phyloP scores from a whole-genome alignment of 2,329 filamentous ascomycete genomes.

The Fusarium succisae region DNA sequence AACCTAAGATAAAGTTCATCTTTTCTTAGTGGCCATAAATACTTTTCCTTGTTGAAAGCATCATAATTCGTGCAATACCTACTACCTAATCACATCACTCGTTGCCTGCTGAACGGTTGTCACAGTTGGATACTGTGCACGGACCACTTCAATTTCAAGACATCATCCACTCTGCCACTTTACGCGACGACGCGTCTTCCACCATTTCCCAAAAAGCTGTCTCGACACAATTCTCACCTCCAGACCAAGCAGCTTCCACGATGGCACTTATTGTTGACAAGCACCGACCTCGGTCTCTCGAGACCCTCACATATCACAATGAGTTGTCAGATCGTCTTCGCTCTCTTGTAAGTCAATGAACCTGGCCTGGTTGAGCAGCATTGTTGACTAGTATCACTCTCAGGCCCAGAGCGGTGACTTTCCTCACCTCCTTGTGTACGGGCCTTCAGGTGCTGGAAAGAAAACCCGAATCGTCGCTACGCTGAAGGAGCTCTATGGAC shows the following conservation, averaged over 20 bases:
- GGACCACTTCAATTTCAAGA: slow-evolving; percentile 27
- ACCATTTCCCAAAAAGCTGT: slow-evolving; percentile 36
- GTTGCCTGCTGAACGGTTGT: slow-evolving; percentile 30
- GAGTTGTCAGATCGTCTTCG: slow-evolving; percentile 88
- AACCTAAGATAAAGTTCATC: neutral
- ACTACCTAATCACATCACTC: neutral
- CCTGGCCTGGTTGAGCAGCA: neutral
- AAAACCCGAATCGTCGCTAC: slow-evolving; percentile 97
- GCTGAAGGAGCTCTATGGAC: slow-evolving; percentile 91
- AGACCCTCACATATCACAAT: slow-evolving; percentile 84
- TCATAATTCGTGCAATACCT: neutral
- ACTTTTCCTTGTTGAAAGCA: neutral
- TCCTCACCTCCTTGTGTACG: slow-evolving; percentile 96
- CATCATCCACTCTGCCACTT: slow-evolving; percentile 52
- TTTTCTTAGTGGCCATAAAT: neutral
- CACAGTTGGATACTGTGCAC: slow-evolving; percentile 19
- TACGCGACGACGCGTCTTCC: slow-evolving; percentile 52
- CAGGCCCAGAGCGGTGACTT: slow-evolving; percentile 98
- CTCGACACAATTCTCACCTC: slow-evolving; percentile 22
- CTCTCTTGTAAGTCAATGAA: slow-evolving; percentile 79
- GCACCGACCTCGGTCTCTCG: slow-evolving; percentile 77
- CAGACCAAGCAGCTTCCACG: slow-evolving; percentile 32
- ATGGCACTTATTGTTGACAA: slow-evolving; percentile 80
- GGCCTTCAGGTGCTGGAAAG: slow-evolving; percentile 95
- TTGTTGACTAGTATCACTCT: slow-evolving; percentile 14